Base-by-base conservation (phyloP, 805 yeast genomes). In the Lachancea sp. region DNA sequence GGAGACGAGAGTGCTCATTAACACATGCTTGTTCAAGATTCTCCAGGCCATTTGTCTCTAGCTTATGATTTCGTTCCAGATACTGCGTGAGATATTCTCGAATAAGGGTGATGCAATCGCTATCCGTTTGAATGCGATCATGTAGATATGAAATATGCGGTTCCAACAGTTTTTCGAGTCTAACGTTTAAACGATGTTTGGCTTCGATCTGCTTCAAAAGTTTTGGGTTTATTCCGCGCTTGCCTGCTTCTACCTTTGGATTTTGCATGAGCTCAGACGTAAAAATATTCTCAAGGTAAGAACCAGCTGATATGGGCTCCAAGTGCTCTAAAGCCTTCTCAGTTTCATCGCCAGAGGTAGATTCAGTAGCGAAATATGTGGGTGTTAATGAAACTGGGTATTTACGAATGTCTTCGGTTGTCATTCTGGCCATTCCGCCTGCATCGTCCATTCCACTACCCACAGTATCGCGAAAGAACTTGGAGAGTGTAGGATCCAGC, bases 371-470 rank as follows among this genome's bases (percentile, higher is more conserved):
- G 29, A 50, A 45, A 19, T 43, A 43, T 28, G 43, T 45, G 1
- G 55, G 45, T 9, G 51, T 42, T 40, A 52, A 38, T 2, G 56
- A 52, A 2, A 52, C 55, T 4, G 56, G 56, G 34, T 49, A 49
- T 24, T 49, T 46, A 33, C 56, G 49, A n/a, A 52, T 52, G 38
- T 52, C 56, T 21, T 49, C 51, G n/a, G 48, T 50, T 4, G 51
- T 50, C 19, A 52, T 32, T 29, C 47, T 47, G 6, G 40, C 52
- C 1, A 46, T 40, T n/a, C 44, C 49, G 13, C 46, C 48, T 5
- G 45, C 28, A 17, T 35, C 36, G 8, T 40, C 32, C 26, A 19
- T 15, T 9, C 30, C 28, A 9, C 33, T 29, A 17, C 38, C 38
- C 13, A 39, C 25, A 18, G 49, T 28, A 24, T 46, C 38, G 29